Evolutionary conservation across 257 asterid genomes (phyloP), one percentile per base, ranked within the genome.

Genomic region (Ehretia macrophylla): DNA sequence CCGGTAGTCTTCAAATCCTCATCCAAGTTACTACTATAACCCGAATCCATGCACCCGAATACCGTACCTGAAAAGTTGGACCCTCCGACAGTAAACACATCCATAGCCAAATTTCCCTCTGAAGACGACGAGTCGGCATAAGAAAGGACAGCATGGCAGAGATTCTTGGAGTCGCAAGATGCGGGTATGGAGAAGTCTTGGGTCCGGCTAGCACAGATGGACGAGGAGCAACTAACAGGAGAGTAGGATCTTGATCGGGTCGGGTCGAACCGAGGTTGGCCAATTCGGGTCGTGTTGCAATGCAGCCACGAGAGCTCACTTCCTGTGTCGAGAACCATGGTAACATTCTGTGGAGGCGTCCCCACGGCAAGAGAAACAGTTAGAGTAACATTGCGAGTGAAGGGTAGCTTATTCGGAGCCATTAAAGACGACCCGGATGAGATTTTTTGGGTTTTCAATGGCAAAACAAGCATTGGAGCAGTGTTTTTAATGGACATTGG

Each of bases 281-380:
- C 65, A 0, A 20, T 20, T 8, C 54, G 79, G 62, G 89, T 73
- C 0, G 77, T 56, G 77, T 87, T 87, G 81, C 91, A 87, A 21
- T 80, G 96, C 14, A 90, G 75, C 96, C 96, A 90, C 17, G 98
- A 90, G 67, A 90, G 96, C 71, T 90, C 96, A 32, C 96, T 90
- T 17, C 98, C 98, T 37, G 98, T 87, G 72, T 90, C 96, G 60
- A 90, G 91, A 46, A 90, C 96, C 98, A 90, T 90, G 55, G 94
- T 83, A 23, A 83, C 95, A 18, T 87, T 85, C 81, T 90, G 98
- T 42, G 91, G 86, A 19, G 98, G 98, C 23, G 91, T 66, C 17
- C 98, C 98, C 0, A 86, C 94, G 1, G 90, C 72, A 19, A 90
- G 65, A 17, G 96, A 81, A n/a, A 90, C 90, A 0, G 97, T 90